A percentile compares a stretch with the other conserved stretches of the same genome.
These are phyloP conservation scores for Hylodesmum podocarpum DNA, from an alignment of 306 rosid species.

Conservation along the genomic window DNA sequence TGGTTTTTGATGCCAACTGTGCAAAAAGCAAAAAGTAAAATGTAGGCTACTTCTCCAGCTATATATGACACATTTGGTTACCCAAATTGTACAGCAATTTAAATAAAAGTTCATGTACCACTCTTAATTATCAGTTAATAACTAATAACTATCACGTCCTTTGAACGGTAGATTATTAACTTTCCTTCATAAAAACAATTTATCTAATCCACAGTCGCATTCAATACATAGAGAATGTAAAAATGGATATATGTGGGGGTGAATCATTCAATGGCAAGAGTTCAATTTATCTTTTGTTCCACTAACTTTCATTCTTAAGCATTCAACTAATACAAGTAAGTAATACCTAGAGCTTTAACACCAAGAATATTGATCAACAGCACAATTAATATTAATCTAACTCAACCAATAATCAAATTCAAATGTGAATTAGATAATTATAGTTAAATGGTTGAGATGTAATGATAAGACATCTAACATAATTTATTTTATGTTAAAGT, in stretches of 20 bases:
- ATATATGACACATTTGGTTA: background rate
- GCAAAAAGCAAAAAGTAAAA: background rate
- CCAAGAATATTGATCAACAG: no score
- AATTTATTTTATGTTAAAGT: no score
- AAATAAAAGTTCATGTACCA: conserved; percentile 1
- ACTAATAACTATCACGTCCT: conserved; percentile 14
- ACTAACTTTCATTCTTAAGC: background rate
- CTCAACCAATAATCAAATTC: no score
- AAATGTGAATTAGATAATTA: no score
- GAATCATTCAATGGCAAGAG: background rate
- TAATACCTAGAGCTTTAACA: no score
- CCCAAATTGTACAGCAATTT: background rate
- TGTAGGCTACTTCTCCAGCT: background rate
- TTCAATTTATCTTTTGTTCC: background rate
- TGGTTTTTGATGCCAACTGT: background rate
- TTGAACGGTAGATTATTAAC: background rate
- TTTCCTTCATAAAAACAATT: conserved; percentile 12
- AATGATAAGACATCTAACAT: no score
- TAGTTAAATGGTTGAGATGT: no score
- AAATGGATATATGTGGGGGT: background rate
- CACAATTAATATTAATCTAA: no score
- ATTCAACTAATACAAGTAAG: background rate
- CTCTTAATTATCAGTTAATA: background rate
- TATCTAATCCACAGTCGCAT: conserved; percentile 10
- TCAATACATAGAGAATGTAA: background rate